Evolutionary conservation across 139 green algal genomes (phyloP).

Genomic region (Volvox reticuliferus): DNA sequence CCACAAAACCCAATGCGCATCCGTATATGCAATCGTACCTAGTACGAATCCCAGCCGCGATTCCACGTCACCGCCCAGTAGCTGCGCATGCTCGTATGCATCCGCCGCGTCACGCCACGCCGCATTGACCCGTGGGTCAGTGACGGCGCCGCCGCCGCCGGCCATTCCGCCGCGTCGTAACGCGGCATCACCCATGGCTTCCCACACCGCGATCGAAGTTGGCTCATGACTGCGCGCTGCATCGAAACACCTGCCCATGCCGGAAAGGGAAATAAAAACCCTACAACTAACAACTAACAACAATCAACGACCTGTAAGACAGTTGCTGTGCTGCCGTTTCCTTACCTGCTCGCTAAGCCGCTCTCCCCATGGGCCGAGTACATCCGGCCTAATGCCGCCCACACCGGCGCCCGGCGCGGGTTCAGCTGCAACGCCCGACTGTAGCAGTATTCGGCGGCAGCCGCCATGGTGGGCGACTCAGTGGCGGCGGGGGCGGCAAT

Average conservation of each 20-base stretch:
- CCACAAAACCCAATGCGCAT: no score
- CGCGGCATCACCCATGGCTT: constrained; percentile 80
- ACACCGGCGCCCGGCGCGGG: constrained; percentile 66
- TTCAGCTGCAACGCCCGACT: constrained; percentile 80
- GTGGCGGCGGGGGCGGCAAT: constrained; percentile 38
- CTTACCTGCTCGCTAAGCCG: constrained; percentile 20
- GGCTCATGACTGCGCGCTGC: constrained; percentile 73
- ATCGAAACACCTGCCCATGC: constrained; percentile 65
- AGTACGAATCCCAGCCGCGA: constrained; percentile 46
- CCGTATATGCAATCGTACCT: neutral
- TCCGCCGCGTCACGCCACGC: constrained; percentile 36
- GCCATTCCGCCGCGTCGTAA: constrained; percentile 16
- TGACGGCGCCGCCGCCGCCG: neutral
- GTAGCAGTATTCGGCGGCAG: constrained; percentile 75
- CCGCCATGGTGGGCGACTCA: neutral
- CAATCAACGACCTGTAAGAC: no score
- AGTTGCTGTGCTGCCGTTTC: no score
- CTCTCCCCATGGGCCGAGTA: constrained; percentile 66
- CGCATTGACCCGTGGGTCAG: neutral
- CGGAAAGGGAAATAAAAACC: no score
- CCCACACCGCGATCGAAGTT: constrained; percentile 76
- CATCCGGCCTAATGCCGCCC: constrained; percentile 80
- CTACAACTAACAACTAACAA: no score
- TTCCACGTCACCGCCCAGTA: constrained; percentile 60
- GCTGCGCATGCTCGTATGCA: constrained; percentile 65